Conservation (phyloP, 1,284 basidiomycete genomes). For the Fomitopsis pinicola region DNA sequence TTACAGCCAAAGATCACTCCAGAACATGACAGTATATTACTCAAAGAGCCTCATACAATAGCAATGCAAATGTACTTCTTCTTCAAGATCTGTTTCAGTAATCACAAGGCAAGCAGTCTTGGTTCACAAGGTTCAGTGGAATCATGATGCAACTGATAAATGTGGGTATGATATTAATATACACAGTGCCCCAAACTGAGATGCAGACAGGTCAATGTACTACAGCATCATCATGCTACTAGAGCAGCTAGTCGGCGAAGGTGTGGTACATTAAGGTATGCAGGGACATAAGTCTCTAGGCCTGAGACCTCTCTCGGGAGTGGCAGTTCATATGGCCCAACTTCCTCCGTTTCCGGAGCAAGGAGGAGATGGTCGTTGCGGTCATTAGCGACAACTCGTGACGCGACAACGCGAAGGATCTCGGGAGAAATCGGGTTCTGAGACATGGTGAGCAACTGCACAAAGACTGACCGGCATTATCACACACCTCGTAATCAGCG, state of each 20-base stretch:
- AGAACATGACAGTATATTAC: too few species aligned
- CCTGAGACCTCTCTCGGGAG: slow-evolving; percentile 85
- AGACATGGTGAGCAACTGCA: background rate
- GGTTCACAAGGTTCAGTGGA: too few species aligned
- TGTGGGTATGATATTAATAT: slow-evolving; percentile 11
- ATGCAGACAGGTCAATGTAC: slow-evolving; percentile 17
- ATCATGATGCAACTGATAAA: background rate
- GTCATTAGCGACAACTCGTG: slow-evolving; percentile 90
- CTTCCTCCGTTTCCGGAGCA: slow-evolving; percentile 93
- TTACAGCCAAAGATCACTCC: too few species aligned
- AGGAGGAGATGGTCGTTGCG: slow-evolving; percentile 93
- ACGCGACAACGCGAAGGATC: slow-evolving; percentile 93
- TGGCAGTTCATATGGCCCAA: slow-evolving; percentile 87
- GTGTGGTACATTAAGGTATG: slow-evolving; percentile 82
- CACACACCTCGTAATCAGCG: slow-evolving; percentile 89
- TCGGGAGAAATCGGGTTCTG: slow-evolving; percentile 95
- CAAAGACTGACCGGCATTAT: background rate
- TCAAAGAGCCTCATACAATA: too few species aligned
- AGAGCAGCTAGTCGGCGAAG: slow-evolving; percentile 77
- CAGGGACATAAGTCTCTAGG: slow-evolving; percentile 84
- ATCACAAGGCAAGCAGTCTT: too few species aligned
- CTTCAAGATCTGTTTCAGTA: too few species aligned
- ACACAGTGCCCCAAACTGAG: slow-evolving; percentile 21
- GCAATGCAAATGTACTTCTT: too few species aligned
- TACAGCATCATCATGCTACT: slow-evolving; percentile 50